Base-by-base conservation (phyloP, 2,329 filamentous ascomycete species). In the Hirsutella minnesotensis region DNA sequence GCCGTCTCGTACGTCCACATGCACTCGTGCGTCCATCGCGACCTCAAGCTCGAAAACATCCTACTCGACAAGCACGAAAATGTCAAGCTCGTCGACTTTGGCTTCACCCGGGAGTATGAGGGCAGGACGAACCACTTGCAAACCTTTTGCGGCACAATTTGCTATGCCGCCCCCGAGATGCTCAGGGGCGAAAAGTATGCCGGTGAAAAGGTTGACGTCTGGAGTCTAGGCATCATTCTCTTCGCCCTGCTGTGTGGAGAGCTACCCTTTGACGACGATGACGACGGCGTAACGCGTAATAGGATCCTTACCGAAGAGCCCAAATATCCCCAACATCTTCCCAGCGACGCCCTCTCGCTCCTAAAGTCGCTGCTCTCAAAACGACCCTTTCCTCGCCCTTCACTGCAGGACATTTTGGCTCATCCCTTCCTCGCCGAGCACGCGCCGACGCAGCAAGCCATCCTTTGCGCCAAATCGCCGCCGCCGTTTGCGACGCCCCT, bases 81-180 rank as follows among this genome's bases (percentile, higher is more conserved):
- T 56, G 92, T 98, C 52, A 98, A 98, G 66, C 68, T 98, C 47
- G 90, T 94, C 52, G 92, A 98, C 61, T 98, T 98, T 67, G 92
- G 92, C 16, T 98, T 98, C 59, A 98, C 92, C 10, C 76, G 92
- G 51, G 92, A 98, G 65, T 98, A 98, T 61, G 88, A 95, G 63
- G 90, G 90, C 46, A 88, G 94, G 54, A 78, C 86, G 24, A 96
- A 89, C 60, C 90, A 96, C 56, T 67, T 98, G 43, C 90, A 96
- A 63, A 98, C 92, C 1, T 98, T 95, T 64, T 98, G 92, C 60
- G 92, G 92, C 5, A 98, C 92, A 0, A 83, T 98, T 48, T 96
- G 90, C 66, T 98, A 98, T 64, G 95, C 88, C 43, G 92, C 92
- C 3, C 92, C 92, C 2, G 92, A 98, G 63, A 98, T 98, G 92